Percentiles rank a stretch among this genome's conserved stretches.
phyloP scores from a whole-genome alignment of 2,329 filamentous ascomycete species.

The Leptoxyphium fumago region DNA sequence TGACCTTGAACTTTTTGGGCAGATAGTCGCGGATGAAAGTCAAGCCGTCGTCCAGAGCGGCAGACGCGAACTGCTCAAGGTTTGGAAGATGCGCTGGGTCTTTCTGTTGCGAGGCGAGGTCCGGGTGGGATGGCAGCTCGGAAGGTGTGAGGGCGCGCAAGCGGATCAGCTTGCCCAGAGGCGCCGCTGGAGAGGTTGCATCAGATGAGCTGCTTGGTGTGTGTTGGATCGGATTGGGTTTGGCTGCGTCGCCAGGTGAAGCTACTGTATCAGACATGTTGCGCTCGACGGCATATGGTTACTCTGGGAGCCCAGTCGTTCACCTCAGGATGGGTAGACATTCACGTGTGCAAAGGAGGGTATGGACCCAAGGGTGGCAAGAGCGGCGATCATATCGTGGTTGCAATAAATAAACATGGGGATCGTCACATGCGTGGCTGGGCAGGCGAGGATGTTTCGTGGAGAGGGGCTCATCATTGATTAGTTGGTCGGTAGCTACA shows the following conservation, averaged over 20 bases:
- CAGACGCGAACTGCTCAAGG: slow-evolving; percentile 36
- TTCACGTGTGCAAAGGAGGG: too few species aligned
- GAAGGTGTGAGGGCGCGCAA: slow-evolving; percentile 16
- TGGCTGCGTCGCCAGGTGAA: not conserved
- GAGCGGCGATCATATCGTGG: too few species aligned
- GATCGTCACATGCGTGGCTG: too few species aligned
- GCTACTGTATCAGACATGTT: not conserved
- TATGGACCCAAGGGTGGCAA: too few species aligned
- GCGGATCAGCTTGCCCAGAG: slow-evolving; percentile 16
- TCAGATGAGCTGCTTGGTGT: not conserved
- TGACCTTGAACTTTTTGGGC: slow-evolving; percentile 38
- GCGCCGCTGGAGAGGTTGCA: not conserved
- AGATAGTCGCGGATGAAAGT: slow-evolving; percentile 44
- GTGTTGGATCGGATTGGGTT: not conserved
- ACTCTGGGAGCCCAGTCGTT: too few species aligned
- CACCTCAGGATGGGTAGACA: too few species aligned
- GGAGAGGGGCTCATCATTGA: too few species aligned
- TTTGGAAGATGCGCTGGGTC: slow-evolving; percentile 24
- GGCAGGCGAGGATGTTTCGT: too few species aligned
- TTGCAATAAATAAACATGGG: too few species aligned
- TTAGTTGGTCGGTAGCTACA: too few species aligned
- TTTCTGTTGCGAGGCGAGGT: slow-evolving; percentile 15
- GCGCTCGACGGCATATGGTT: too few species aligned
- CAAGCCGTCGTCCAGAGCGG: slow-evolving; percentile 43
- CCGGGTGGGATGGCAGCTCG: slow-evolving; percentile 21